phyloP scores from a whole-genome alignment of 768 basidiomycete genomes.

The Collybia sordida region DNA sequence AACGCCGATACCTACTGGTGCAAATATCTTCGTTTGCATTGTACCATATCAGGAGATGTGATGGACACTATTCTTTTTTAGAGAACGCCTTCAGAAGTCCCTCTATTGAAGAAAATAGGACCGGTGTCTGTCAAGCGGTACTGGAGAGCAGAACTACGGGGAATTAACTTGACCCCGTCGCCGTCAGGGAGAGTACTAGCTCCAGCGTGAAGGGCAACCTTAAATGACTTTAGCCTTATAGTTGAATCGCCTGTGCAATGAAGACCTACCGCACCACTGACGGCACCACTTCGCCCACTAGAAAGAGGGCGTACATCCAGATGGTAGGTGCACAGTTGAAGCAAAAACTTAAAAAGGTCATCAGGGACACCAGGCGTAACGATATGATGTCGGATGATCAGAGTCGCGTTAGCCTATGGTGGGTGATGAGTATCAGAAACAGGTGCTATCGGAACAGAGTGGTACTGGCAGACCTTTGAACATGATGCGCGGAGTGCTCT shows the following conservation, averaged over 20 bases:
- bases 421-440: neutral
- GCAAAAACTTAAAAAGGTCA: conserved; percentile 54
- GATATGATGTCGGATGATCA: conserved; percentile 67
- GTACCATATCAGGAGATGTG: too few species aligned
- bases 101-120: conserved; percentile 70
- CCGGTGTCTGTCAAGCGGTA: conserved; percentile 70
- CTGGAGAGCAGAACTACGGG: conserved; percentile 60
- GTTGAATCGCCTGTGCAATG: neutral
- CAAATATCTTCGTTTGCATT: too few species aligned
- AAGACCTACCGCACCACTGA: conserved; percentile 69
- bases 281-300: conserved; percentile 74
- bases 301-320: conserved; percentile 70
- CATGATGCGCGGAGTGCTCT: conserved; percentile 62
- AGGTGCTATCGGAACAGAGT: too few species aligned
- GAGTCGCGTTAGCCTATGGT: conserved; percentile 46
- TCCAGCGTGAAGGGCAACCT: conserved; percentile 68
- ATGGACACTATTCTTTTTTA: conserved; percentile 20
- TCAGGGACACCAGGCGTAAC: conserved; percentile 57
- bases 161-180: conserved; percentile 38
- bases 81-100: conserved; percentile 65
- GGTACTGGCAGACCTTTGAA: conserved; percentile 39
- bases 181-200: conserved; percentile 28
- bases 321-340: conserved; percentile 67
- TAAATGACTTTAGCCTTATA: neutral
- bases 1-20: too few species aligned